Evolutionary conservation across 768 basidiomycete genomes (phyloP).

Genomic region (Naematelia encephala): DNA sequence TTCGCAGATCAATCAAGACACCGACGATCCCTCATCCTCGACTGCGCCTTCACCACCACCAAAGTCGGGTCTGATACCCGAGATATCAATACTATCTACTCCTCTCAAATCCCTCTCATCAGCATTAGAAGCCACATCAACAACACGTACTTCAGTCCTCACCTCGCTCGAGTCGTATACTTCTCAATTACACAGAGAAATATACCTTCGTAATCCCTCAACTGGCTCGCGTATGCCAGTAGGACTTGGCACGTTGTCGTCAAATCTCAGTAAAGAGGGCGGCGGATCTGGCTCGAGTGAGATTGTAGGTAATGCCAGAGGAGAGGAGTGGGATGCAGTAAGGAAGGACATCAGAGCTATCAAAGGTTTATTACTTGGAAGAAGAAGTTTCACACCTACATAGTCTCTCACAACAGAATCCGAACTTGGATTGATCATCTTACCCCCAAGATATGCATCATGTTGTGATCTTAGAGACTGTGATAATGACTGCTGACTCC

Average conservation of each 20-base stretch:
- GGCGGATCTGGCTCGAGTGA: conserved; percentile 7
- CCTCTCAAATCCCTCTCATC: conserved; percentile 22
- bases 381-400: conserved; percentile 22
- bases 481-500: background rate
- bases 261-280: conserved; percentile 22
- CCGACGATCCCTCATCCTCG: background rate
- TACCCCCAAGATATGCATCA: background rate
- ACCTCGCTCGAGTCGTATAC: conserved; percentile 44
- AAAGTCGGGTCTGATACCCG: background rate
- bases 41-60: background rate
- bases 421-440: too few species aligned
- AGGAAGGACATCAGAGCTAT: conserved; percentile 48
- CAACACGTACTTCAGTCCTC: conserved; percentile 46
- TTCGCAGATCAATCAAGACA: background rate
- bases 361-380: conserved; percentile 45
- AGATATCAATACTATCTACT: background rate
- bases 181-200: conserved; percentile 34
- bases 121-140: conserved; percentile 34
- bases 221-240: conserved; percentile 14
- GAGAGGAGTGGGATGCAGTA: conserved; percentile 37
- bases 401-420: background rate
- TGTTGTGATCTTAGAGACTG: background rate
- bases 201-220: conserved; percentile 10
- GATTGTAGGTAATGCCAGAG: conserved; percentile 1
- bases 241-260: conserved; percentile 24